These are phyloP conservation scores for Coemansia biformis DNA, from an alignment of 192 early-diverging fungal species.

Conservation along the genomic window DNA sequence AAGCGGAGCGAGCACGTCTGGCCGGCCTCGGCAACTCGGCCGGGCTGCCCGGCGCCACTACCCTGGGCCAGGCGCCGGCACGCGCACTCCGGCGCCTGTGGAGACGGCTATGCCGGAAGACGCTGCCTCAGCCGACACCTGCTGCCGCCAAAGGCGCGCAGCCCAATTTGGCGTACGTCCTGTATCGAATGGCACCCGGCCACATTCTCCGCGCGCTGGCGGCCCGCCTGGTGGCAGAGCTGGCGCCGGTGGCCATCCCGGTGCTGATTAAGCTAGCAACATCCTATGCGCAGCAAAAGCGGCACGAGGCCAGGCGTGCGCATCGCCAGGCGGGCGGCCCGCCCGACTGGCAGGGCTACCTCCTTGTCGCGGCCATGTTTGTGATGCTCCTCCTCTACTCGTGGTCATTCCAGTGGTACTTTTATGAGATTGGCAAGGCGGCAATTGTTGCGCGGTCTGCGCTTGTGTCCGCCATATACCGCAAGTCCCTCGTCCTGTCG, in stretches of 20 bases:
- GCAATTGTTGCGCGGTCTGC: slow-evolving; percentile 40
- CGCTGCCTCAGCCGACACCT: too few relatives aligned
- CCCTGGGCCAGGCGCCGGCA: too few relatives aligned
- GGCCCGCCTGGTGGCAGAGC: slow-evolving; percentile 33
- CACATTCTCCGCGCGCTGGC: slow-evolving; percentile 21
- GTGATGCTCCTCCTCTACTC: slow-evolving; percentile 38
- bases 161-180: not conserved
- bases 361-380: slow-evolving; percentile 43
- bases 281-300: slow-evolving; percentile 39
- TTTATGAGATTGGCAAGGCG: slow-evolving; percentile 40
- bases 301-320: slow-evolving; percentile 17
- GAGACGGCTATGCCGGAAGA: too few relatives aligned
- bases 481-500: slow-evolving; percentile 57
- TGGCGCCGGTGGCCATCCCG: slow-evolving; percentile 38
- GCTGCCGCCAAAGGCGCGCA: not conserved
- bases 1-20: slow-evolving; percentile 2
- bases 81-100: too few relatives aligned
- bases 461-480: slow-evolving; percentile 53
- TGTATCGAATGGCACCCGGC: slow-evolving; percentile 26
- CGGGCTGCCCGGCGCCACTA: not conserved
- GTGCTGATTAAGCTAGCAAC: slow-evolving; percentile 38
- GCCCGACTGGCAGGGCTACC: slow-evolving; percentile 49
- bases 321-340: slow-evolving; percentile 3
- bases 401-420: slow-evolving; percentile 51
- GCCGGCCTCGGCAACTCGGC: too few relatives aligned